These are phyloP conservation scores for Corymbia calophylla DNA, from an alignment of 441 rosid genomes.

Conservation along the genomic window DNA sequence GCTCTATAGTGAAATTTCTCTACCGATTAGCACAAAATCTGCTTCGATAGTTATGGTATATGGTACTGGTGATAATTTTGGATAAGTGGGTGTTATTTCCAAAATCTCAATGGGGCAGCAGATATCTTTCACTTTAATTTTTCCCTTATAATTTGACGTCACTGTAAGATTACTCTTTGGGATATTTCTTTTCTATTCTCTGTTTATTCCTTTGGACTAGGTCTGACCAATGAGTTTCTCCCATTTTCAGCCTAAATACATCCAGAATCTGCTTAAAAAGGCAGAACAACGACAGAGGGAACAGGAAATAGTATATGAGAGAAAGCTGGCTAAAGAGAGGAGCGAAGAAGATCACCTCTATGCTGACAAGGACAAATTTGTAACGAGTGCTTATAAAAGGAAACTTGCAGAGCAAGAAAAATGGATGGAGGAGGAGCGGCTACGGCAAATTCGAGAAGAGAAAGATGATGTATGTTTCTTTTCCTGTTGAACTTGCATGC, in stretches of 20 bases:
- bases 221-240: not conserved
- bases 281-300: constrained; percentile 64
- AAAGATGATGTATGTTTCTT: constrained; percentile 76
- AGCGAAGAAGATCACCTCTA: constrained; percentile 76
- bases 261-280: constrained; percentile 49
- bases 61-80: not conserved
- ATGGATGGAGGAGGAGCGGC: constrained; percentile 69
- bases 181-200: not conserved
- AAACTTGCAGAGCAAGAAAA: constrained; percentile 85
- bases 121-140: not conserved
- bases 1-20: not conserved
- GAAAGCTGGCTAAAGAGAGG: constrained; percentile 84
- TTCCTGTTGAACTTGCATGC: not conserved
- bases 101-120: not conserved
- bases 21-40: not conserved
- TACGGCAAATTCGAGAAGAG: constrained; percentile 73
- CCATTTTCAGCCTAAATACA: constrained; percentile 66
- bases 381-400: constrained; percentile 69
- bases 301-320: constrained; percentile 73
- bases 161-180: not conserved
- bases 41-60: not conserved
- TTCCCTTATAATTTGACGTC: not conserved
- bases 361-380: constrained; percentile 78
- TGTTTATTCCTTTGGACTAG: not conserved
- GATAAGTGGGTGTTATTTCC: not conserved